Percentiles rank a stretch among this genome's conserved stretches.
Evolutionary conservation across 176 grass and related monocot genomes (phyloP).

Genomic region (Ensete glaucum): DNA sequence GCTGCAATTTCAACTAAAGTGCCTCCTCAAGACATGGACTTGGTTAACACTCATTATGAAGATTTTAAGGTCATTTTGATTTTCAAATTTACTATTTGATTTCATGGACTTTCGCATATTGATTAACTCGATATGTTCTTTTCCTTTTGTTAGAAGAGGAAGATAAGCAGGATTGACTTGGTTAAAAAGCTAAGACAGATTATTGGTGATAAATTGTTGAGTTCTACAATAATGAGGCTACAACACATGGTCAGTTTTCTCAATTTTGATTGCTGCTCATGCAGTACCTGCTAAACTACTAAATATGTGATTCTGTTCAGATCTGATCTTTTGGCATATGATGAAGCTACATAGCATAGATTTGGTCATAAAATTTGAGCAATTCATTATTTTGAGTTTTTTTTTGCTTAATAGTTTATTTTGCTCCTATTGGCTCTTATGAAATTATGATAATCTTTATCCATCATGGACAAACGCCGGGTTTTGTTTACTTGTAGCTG

Average conservation of each 20-base stretch:
- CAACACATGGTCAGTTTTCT: constrained; percentile 56
- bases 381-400: no score
- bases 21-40: constrained; percentile 65
- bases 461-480: no score
- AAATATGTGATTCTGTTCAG: no score
- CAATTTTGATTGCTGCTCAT: no score
- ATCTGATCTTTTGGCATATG: neutral
- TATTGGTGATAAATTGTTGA: constrained; percentile 73
- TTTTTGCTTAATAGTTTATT: no score
- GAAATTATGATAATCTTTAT: no score
- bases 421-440: no score
- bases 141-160: constrained; percentile 43
- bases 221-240: constrained; percentile 86
- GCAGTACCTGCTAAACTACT: no score
- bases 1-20: constrained; percentile 92
- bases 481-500: no score
- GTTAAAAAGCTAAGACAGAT: constrained; percentile 76
- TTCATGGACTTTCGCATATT: no score
- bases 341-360: no score
- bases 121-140: constrained; percentile 4
- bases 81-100: neutral
- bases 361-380: no score
- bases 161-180: constrained; percentile 69
- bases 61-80: constrained; percentile 68
- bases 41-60: constrained; percentile 72